phyloP scores from a whole-genome alignment of 148 eudicot species.

The Spergularia marina region DNA sequence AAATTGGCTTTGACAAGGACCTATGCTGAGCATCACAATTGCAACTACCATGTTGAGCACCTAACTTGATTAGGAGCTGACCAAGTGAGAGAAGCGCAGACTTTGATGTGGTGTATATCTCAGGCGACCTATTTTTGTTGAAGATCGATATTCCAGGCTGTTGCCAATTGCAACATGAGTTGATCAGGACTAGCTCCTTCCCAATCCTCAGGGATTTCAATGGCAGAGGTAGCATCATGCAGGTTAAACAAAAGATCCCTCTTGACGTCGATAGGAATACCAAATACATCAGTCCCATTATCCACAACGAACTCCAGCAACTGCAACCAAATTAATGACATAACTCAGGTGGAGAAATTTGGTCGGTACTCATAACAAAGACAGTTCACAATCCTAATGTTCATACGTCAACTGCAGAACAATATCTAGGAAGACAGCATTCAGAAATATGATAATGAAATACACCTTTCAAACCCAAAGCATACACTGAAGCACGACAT shows the following conservation, averaged over 20 bases:
- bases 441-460: no score
- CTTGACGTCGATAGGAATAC: slow-evolving; percentile 63
- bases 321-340: slow-evolving; percentile 32
- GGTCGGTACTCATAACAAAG: neutral
- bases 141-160: slow-evolving; percentile 84
- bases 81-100: slow-evolving; percentile 7
- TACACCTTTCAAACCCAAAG: no score
- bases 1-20: neutral
- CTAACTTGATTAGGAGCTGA: slow-evolving; percentile 11
- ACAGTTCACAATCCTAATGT: no score
- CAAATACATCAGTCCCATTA: slow-evolving; percentile 72
- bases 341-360: neutral
- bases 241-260: slow-evolving; percentile 70
- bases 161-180: slow-evolving; percentile 78
- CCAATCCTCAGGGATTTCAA: slow-evolving; percentile 87
- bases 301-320: slow-evolving; percentile 64
- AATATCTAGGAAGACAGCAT: no score
- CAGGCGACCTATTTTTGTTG: slow-evolving; percentile 17
- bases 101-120: neutral
- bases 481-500: no score
- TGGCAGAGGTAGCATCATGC: slow-evolving; percentile 57
- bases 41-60: neutral
- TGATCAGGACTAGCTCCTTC: slow-evolving; percentile 88
- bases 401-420: no score
- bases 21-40: slow-evolving; percentile 1